These are phyloP conservation scores for Peronosclerospora sorghi DNA, from an alignment of 352 stramenopile species.

Conservation along the genomic window DNA sequence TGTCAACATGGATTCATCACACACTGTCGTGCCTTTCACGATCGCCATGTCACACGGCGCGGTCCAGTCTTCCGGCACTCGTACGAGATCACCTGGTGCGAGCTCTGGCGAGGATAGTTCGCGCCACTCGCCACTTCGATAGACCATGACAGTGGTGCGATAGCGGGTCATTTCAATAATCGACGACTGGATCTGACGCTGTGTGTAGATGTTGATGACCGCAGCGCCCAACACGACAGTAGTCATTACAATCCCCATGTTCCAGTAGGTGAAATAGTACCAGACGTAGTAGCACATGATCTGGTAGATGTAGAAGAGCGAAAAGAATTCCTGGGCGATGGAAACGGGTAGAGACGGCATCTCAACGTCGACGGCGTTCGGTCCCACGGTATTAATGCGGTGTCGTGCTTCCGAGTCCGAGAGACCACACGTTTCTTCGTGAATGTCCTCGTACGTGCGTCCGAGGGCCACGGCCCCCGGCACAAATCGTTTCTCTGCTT, in stretches of 20 bases:
- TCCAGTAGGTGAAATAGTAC: conserved; percentile 46
- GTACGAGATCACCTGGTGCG: conserved; percentile 59
- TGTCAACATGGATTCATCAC: conserved; percentile 67
- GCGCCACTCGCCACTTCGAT: conserved; percentile 39
- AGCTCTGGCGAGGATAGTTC: conserved; percentile 38
- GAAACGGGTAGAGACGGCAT: conserved; percentile 30
- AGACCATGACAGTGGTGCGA: conserved; percentile 51
- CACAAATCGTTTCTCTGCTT: conserved; percentile 15
- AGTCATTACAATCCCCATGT: conserved; percentile 30
- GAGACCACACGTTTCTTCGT: conserved; percentile 10
- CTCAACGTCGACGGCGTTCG: conserved; percentile 24
- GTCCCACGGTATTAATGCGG: conserved; percentile 16
- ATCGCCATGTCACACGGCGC: conserved; percentile 62
- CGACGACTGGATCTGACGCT: conserved; percentile 27
- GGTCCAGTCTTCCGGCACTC: conserved; percentile 54
- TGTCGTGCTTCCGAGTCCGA: conserved; percentile 4
- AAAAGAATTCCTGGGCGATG: conserved; percentile 26
- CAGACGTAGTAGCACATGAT: conserved; percentile 51
- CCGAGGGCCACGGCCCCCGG: conserved; percentile 5
- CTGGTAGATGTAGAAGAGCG: conserved; percentile 41
- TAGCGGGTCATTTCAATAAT: conserved; percentile 39
- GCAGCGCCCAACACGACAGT: conserved; percentile 24
- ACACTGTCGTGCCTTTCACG: conserved; percentile 53
- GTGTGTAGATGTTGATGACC: conserved; percentile 32
- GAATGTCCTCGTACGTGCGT: conserved; percentile 7